These are phyloP conservation scores for Penicillium olsonii DNA, from an alignment of 2,329 filamentous ascomycete genomes.

Conservation along the genomic window DNA sequence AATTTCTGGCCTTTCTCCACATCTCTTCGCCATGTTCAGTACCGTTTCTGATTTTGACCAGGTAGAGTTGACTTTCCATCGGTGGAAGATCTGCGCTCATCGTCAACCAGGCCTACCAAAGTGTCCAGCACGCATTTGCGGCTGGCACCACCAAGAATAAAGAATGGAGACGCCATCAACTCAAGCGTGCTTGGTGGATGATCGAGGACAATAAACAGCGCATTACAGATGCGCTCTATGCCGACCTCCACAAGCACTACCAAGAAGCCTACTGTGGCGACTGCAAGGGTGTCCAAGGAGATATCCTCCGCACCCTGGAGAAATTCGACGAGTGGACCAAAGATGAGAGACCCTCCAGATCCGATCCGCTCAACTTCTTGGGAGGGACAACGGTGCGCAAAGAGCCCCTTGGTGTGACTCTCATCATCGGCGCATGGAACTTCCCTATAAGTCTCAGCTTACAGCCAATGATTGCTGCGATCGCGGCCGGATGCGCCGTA, in stretches of 20 bases:
- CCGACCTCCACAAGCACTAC: slow-evolving; percentile 18
- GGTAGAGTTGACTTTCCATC: slow-evolving; percentile 2
- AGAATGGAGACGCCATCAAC: slow-evolving; percentile 18
- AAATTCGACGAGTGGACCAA: slow-evolving; percentile 45
- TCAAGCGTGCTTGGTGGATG: slow-evolving; percentile 25
- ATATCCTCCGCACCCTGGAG: slow-evolving; percentile 40
- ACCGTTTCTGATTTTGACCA: slow-evolving; percentile 17
- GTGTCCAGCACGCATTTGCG: slow-evolving; percentile 13
- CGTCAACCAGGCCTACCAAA: slow-evolving; percentile 15
- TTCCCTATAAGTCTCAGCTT: slow-evolving; percentile 45
- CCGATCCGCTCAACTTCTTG: slow-evolving; percentile 32
- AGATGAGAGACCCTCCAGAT: slow-evolving; percentile 32
- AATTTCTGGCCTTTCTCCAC: slow-evolving; percentile 7
- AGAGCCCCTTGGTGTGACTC: slow-evolving; percentile 47
- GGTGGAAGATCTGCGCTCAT: neutral
- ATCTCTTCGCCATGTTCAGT: slow-evolving; percentile 14
- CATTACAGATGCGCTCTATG: slow-evolving; percentile 15
- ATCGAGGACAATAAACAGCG: slow-evolving; percentile 22
- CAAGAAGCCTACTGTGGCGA: slow-evolving; percentile 18
- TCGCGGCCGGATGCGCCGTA: slow-evolving; percentile 46
- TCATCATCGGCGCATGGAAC: slow-evolving; percentile 53
- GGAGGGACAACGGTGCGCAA: slow-evolving; percentile 39
- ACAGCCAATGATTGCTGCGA: slow-evolving; percentile 45
- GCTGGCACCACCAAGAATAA: slow-evolving; percentile 17
- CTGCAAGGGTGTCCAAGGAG: slow-evolving; percentile 29